These are phyloP conservation scores for Crithidia expoeki DNA, from an alignment of 208 protist genomes.

Conservation along the genomic window DNA sequence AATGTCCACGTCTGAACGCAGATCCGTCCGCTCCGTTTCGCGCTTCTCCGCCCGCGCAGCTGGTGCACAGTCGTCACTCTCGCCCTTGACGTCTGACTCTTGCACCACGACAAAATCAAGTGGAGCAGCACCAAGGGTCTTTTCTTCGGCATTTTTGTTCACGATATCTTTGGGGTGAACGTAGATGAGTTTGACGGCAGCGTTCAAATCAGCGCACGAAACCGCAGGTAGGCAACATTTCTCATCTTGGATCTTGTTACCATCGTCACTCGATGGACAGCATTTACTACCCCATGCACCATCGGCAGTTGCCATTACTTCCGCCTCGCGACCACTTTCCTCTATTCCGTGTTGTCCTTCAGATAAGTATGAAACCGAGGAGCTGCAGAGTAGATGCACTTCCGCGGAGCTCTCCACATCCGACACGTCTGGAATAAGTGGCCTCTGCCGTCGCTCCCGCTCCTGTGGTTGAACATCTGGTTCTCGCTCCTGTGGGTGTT, in stretches of 20 bases:
- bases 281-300: too few relatives aligned
- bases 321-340: not conserved
- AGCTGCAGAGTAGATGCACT: constrained; percentile 1
- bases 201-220: not conserved
- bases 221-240: not conserved
- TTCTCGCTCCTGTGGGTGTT: not conserved
- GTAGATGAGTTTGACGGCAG: constrained; percentile 3
- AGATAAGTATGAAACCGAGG: not conserved
- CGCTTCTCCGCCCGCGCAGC: too few relatives aligned
- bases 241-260: too few relatives aligned
- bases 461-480: not conserved
- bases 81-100: too few relatives aligned
- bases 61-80: too few relatives aligned
- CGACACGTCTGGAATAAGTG: not conserved
- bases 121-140: too few relatives aligned
- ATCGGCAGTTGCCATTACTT: too few relatives aligned
- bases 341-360: not conserved
- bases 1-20: too few relatives aligned
- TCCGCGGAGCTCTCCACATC: not conserved
- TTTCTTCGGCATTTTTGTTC: too few relatives aligned
- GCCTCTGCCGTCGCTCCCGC: not conserved
- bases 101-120: too few relatives aligned
- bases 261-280: too few relatives aligned
- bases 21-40: too few relatives aligned
- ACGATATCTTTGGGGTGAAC: not conserved